Percentiles rank a stretch among this genome's conserved stretches.
phyloP scores from a whole-genome alignment of 2,329 filamentous ascomycete genomes.

The Teratosphaeria epicoccoides region DNA sequence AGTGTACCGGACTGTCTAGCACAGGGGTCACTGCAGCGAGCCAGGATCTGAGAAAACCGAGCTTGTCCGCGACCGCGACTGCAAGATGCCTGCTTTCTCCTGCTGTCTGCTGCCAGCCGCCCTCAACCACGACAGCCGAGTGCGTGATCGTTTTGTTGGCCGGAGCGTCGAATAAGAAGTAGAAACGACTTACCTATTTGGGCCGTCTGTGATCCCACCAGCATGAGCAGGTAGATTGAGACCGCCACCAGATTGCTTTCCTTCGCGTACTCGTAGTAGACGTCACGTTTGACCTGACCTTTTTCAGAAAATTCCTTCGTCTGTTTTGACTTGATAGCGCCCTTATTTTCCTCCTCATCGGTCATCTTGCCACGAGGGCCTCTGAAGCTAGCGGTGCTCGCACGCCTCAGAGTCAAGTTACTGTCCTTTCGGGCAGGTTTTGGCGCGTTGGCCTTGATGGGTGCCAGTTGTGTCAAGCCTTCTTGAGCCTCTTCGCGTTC shows the following conservation, averaged over 20 bases:
- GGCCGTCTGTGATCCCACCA: conserved; percentile 70
- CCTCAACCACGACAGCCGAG: background rate
- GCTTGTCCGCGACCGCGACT: conserved; percentile 11
- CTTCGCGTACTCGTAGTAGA: conserved; percentile 90
- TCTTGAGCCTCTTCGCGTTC: conserved; percentile 57
- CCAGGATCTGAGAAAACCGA: conserved; percentile 6
- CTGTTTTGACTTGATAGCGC: conserved; percentile 62
- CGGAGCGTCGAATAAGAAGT: background rate
- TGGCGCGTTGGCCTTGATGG: conserved; percentile 48
- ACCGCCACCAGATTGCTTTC: conserved; percentile 86
- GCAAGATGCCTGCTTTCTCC: background rate
- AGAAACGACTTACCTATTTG: conserved; percentile 54
- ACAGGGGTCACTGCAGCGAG: background rate
- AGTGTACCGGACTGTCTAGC: conserved; percentile 7
- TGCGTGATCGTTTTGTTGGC: background rate
- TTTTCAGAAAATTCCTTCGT: conserved; percentile 80
- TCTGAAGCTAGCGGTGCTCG: conserved; percentile 82
- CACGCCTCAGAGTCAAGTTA: conserved; percentile 71
- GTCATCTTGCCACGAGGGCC: conserved; percentile 72
- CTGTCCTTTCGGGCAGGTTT: conserved; percentile 55
- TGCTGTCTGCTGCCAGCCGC: background rate
- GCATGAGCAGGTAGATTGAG: conserved; percentile 61
- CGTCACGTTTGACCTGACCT: conserved; percentile 95
- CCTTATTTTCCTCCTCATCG: conserved; percentile 61
- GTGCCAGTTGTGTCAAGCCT: conserved; percentile 60